Evolutionary conservation across 1,284 basidiomycete species (phyloP).

Genomic region (Schizophyllum commune): DNA sequence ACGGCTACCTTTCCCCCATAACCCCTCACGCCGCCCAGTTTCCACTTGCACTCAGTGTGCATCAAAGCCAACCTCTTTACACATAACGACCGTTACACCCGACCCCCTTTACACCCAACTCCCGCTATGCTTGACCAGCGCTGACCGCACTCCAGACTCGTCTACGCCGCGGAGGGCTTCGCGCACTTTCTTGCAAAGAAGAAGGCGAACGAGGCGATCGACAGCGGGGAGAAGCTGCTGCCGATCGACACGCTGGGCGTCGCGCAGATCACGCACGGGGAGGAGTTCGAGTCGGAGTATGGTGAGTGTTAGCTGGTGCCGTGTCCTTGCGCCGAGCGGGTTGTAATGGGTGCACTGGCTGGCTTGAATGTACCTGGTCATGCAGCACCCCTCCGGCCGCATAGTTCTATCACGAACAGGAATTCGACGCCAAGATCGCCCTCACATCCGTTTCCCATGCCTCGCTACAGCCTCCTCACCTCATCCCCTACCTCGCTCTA

Average conservation of each 20-base stretch:
- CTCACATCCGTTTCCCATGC: too few species aligned
- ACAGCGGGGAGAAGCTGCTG: slow-evolving; percentile 56
- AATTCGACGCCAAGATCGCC: too few species aligned
- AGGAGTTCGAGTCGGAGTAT: slow-evolving; percentile 70
- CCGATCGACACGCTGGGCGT: slow-evolving; percentile 74
- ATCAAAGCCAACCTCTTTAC: neutral
- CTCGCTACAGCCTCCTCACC: too few species aligned
- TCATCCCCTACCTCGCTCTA: too few species aligned
- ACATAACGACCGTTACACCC: neutral
- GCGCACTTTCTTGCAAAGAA: slow-evolving; percentile 60
- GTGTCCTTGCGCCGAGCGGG: too few species aligned
- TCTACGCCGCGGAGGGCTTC: slow-evolving; percentile 53
- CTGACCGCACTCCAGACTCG: slow-evolving; percentile 35
- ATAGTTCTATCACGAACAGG: too few species aligned
- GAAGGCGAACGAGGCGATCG: slow-evolving; percentile 49
- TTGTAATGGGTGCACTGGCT: too few species aligned
- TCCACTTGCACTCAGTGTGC: too few species aligned
- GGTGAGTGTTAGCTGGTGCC: slow-evolving; percentile 40
- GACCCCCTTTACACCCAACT: too few species aligned
- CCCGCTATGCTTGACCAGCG: neutral
- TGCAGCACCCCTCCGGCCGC: too few species aligned
- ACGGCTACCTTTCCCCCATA: neutral
- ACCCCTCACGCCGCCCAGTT: too few species aligned
- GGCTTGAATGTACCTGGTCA: too few species aligned
- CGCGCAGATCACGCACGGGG: slow-evolving; percentile 81